A percentile compares a stretch with the other conserved stretches of the same genome.
phyloP scores from a whole-genome alignment of 2,329 filamentous ascomycete species.

The Clarireedia homoeocarpa region DNA sequence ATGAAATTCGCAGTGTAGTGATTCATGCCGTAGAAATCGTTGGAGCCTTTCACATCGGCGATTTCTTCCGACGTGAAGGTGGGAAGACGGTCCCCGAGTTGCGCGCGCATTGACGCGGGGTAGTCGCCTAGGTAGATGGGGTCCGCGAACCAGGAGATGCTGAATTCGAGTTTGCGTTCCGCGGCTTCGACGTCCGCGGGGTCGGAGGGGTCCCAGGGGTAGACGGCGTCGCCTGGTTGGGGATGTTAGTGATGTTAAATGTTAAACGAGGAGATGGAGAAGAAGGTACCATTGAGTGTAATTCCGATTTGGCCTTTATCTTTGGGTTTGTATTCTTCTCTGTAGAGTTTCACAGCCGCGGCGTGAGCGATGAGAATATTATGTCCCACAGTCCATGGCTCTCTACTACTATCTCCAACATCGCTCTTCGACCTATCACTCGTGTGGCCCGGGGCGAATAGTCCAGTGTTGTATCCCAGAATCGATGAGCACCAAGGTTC shows the following conservation, averaged over 20 bases:
- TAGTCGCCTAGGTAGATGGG: conserved; percentile 81
- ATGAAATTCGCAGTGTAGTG: conserved; percentile 88
- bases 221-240: conserved; percentile 59
- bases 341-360: conserved; percentile 71
- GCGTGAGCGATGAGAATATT: conserved; percentile 74
- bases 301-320: conserved; percentile 76
- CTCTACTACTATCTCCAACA: conserved; percentile 65
- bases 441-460: conserved; percentile 75
- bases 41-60: conserved; percentile 71
- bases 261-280: background rate
- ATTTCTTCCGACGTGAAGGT: conserved; percentile 65
- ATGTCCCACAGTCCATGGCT: conserved; percentile 79
- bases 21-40: conserved; percentile 94
- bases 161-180: conserved; percentile 77
- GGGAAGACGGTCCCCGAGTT: conserved; percentile 72
- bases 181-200: conserved; percentile 67
- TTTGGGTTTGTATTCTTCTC: conserved; percentile 69
- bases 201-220: conserved; percentile 75
- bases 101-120: conserved; percentile 73
- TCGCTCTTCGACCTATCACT: conserved; percentile 65
- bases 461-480: conserved; percentile 69
- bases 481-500: conserved; percentile 83
- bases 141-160: conserved; percentile 83
- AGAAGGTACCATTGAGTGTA: conserved; percentile 63
- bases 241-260: background rate